A percentile compares a stretch with the other conserved stretches of the same genome.
These are phyloP conservation scores for Karstenula rhodostoma DNA, from an alignment of 2,329 filamentous ascomycete species.

Conservation along the genomic window DNA sequence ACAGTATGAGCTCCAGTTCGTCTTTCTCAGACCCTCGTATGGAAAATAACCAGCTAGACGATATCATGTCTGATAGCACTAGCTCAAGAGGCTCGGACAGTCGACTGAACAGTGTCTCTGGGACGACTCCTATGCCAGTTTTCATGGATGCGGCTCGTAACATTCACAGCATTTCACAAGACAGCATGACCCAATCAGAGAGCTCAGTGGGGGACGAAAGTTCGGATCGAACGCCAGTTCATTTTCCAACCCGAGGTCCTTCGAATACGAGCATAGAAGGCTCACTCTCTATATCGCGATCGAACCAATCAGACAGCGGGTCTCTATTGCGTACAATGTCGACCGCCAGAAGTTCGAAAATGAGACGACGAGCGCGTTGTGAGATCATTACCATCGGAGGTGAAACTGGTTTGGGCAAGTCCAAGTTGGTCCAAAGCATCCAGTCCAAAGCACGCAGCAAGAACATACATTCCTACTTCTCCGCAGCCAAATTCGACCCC, in stretches of 20 bases:
- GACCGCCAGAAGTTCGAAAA: conserved; percentile 54
- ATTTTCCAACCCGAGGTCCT: conserved; percentile 27
- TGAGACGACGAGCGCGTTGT: conserved; percentile 63
- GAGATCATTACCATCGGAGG: conserved; percentile 68
- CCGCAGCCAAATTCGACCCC: conserved; percentile 67
- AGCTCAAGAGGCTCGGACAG: conserved; percentile 63
- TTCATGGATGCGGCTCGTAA: conserved; percentile 38
- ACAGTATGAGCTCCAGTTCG: conserved; percentile 62
- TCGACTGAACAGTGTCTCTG: conserved; percentile 47
- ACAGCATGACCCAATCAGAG: conserved; percentile 37
- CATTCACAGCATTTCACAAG: conserved; percentile 39
- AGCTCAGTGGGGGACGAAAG: conserved; percentile 33
- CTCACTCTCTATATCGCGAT: conserved; percentile 34
- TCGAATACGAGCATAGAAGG: conserved; percentile 45
- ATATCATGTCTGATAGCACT: conserved; percentile 59
- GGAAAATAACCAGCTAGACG: conserved; percentile 59
- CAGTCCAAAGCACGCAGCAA: conserved; percentile 64
- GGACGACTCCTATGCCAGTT: conserved; percentile 25
- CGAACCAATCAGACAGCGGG: conserved; percentile 36
- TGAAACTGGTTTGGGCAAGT: conserved; percentile 67
- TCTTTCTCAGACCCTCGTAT: conserved; percentile 61
- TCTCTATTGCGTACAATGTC: conserved; percentile 36
- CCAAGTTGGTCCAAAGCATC: conserved; percentile 65
- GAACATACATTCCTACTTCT: conserved; percentile 61
- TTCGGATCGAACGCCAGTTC: conserved; percentile 33